These are phyloP conservation scores for Fusarium mundagurra DNA, from an alignment of 2,329 filamentous ascomycete species.

Conservation along the genomic window DNA sequence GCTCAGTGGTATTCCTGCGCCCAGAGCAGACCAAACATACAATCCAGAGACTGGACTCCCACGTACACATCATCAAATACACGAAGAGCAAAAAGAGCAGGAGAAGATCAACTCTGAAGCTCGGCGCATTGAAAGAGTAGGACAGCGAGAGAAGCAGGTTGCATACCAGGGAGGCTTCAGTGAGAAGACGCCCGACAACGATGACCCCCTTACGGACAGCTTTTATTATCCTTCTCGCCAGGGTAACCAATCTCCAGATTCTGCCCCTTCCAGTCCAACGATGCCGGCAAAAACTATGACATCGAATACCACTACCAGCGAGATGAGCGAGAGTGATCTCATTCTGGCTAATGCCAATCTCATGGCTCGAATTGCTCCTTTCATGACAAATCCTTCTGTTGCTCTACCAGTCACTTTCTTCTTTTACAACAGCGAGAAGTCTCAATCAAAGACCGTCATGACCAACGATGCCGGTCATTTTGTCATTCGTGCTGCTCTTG, in stretches of 20 bases:
- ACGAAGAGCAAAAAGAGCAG: slow-evolving; percentile 63
- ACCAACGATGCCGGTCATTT: slow-evolving; percentile 95
- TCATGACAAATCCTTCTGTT: slow-evolving; percentile 84
- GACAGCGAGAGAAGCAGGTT: slow-evolving; percentile 75
- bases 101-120: slow-evolving; percentile 79
- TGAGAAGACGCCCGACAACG: slow-evolving; percentile 66
- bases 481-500: slow-evolving; percentile 77
- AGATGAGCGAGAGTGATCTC: slow-evolving; percentile 81
- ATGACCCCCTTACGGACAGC: slow-evolving; percentile 46
- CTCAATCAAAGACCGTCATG: slow-evolving; percentile 82
- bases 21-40: slow-evolving; percentile 54
- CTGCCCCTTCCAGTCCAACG: slow-evolving; percentile 56
- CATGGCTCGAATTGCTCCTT: slow-evolving; percentile 87
- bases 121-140: slow-evolving; percentile 77
- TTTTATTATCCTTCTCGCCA: slow-evolving; percentile 44
- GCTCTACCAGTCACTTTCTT: slow-evolving; percentile 87
- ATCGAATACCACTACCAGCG: slow-evolving; percentile 51
- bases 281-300: slow-evolving; percentile 48
- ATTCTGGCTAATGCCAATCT: slow-evolving; percentile 84
- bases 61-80: slow-evolving; percentile 40
- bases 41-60: slow-evolving; percentile 32
- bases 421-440: slow-evolving; percentile 89
- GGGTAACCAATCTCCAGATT: slow-evolving; percentile 51
- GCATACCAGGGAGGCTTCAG: slow-evolving; percentile 80
- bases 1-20: slow-evolving; percentile 84